A percentile compares a stretch with the other conserved stretches of the same genome.
Conservation (phyloP, 441 rosid species). For the Gossypium trilobum region DNA sequence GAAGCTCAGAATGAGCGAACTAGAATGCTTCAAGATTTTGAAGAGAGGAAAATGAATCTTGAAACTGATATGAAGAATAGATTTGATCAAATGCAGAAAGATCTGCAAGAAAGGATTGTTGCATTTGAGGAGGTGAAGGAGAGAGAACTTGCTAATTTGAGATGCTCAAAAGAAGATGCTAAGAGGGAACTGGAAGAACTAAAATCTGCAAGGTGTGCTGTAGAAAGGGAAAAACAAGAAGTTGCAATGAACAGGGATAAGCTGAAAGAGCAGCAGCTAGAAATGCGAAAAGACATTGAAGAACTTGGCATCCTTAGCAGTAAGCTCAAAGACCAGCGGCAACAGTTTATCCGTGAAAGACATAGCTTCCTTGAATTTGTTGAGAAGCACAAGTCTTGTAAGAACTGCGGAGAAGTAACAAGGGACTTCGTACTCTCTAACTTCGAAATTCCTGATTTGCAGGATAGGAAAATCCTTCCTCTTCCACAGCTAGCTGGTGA, state of each 20-base stretch:
- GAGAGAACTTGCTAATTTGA: conserved; percentile 35
- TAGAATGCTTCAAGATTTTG: conserved; percentile 52
- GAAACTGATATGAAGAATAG: conserved; percentile 37
- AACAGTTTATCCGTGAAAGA: conserved; percentile 41
- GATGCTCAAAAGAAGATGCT: conserved; percentile 36
- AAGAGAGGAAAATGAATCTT: conserved; percentile 37
- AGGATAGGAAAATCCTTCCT: conserved; percentile 28
- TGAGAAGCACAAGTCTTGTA: conserved; percentile 52
- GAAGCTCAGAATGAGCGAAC: conserved; percentile 40
- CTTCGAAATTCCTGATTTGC: conserved; percentile 41
- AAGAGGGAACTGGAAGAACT: conserved; percentile 46
- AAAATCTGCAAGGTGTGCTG: conserved; percentile 32
- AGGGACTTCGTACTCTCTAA: conserved; percentile 52
- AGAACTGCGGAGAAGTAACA: conserved; percentile 48
- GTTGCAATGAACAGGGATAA: conserved; percentile 36
- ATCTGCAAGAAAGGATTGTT: conserved; percentile 31
- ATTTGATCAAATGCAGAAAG: conserved; percentile 51
- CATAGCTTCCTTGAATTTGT: conserved; percentile 44
- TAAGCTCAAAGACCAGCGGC: conserved; percentile 48
- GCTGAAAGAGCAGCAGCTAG: conserved; percentile 46
- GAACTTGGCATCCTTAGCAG: conserved; percentile 52
- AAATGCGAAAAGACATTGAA: conserved; percentile 50
- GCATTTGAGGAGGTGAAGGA: conserved; percentile 41
- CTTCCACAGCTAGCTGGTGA: conserved; percentile 27
- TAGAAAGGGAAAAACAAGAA: conserved; percentile 44